Percentiles rank a stretch among this genome's conserved stretches.
Conservation (phyloP, 768 basidiomycete species). For the Hypsizygus marmoreus region DNA sequence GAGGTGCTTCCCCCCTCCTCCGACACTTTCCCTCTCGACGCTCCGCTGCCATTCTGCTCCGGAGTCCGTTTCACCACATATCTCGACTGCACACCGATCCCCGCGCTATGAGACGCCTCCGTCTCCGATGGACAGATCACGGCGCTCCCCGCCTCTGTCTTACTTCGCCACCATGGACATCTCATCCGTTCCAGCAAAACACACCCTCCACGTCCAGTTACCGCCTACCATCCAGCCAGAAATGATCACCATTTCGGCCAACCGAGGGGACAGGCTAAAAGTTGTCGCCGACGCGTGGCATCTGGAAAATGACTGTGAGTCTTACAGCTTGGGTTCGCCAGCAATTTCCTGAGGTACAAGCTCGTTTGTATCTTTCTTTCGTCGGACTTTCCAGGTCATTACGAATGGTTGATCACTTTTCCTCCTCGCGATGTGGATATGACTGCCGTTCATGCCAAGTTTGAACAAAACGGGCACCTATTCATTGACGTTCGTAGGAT, state of each 20-base stretch:
- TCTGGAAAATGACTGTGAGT: slow-evolving; percentile 60
- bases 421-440: slow-evolving; percentile 57
- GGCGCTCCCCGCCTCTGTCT: slow-evolving; percentile 27
- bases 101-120: slow-evolving; percentile 10
- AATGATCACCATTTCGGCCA: slow-evolving; percentile 66
- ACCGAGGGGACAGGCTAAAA: slow-evolving; percentile 56
- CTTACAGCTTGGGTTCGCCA: not conserved
- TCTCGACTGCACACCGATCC: slow-evolving; percentile 15
- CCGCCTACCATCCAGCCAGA: slow-evolving; percentile 52
- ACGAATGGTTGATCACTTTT: slow-evolving; percentile 62
- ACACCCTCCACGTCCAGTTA: slow-evolving; percentile 51
- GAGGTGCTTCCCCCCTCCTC: slow-evolving; percentile 29
- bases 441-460: slow-evolving; percentile 50
- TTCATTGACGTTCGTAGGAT: slow-evolving; percentile 43
- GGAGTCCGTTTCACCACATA: slow-evolving; percentile 18
- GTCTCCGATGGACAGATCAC: slow-evolving; percentile 30
- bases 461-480: slow-evolving; percentile 47
- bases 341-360: not conserved
- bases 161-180: slow-evolving; percentile 48
- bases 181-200: slow-evolving; percentile 37
- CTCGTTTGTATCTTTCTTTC: slow-evolving; percentile 3
- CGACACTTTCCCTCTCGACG: slow-evolving; percentile 21
- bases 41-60: slow-evolving; percentile 18
- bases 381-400: slow-evolving; percentile 46
- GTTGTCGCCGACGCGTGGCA: slow-evolving; percentile 68